Conservation (phyloP, 176 grass and related monocot species). For the Carex scoparia region DNA sequence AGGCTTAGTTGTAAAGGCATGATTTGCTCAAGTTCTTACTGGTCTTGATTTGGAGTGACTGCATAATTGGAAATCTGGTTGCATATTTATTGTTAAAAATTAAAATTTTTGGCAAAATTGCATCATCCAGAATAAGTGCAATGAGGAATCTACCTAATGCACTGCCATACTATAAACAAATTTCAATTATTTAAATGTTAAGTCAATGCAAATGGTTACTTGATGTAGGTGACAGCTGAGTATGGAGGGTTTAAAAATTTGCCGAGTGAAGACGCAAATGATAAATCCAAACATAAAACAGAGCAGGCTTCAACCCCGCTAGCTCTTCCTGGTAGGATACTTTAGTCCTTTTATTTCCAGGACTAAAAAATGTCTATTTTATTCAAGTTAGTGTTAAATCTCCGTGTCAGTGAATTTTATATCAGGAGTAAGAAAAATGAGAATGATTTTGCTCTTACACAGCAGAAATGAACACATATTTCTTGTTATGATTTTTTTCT, state of each 20-base stretch:
- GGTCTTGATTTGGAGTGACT: not conserved
- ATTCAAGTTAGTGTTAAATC: not conserved
- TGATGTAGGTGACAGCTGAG: constrained; percentile 55
- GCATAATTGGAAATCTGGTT: not conserved
- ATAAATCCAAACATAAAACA: constrained; percentile 36
- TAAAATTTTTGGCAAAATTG: not conserved
- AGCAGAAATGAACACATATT: not conserved
- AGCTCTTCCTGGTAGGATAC: constrained; percentile 48
- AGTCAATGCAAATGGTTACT: constrained; percentile 1
- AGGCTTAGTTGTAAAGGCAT: not conserved
- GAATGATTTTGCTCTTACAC: not conserved
- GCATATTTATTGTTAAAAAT: not conserved
- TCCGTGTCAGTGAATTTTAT: not conserved
- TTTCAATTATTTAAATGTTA: not conserved
- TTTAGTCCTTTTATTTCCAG: not conserved
- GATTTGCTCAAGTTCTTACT: not conserved
- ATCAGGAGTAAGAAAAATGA: not conserved
- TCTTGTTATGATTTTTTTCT: constrained; percentile 33
- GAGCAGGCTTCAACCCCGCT: constrained; percentile 27
- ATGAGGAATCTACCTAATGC: not conserved
- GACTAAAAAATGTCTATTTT: not conserved
- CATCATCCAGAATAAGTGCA: not conserved
- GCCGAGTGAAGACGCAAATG: constrained; percentile 33
- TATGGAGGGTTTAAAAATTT: constrained; percentile 58
- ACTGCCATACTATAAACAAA: not conserved